Base-by-base conservation (phyloP, 2,329 filamentous ascomycete species). In the Ambrosiella cleistominuta region DNA sequence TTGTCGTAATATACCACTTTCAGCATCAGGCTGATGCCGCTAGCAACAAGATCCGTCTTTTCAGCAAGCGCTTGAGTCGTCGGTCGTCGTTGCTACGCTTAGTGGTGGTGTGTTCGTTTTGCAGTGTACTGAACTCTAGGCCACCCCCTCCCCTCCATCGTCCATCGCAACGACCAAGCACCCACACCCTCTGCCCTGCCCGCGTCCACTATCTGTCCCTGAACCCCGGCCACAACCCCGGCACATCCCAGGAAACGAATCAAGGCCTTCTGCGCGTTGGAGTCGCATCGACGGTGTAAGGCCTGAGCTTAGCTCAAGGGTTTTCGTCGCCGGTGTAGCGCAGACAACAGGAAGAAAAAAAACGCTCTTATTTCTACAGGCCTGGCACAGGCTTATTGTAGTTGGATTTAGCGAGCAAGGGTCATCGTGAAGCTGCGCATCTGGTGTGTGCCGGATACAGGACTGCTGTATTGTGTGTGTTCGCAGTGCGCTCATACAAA, bases 241-340 rank as follows among this genome's bases (percentile, higher is more conserved):
- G 52, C 37, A 19, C 15, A 15, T 11, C 52, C 52, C 52, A 53
- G 45, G 53, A 60, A 60, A 52, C 58, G 58, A 60, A 58, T 58
- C 57, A 58, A 60, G 54, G 55, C 51, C 55, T 50, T 57, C 55
- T 57, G 55, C 47, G 55, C 55, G 44, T 19, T 45, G 57, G 51
- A 56, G 58, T 57, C 27, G 57, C 39, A 60, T 56, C 58, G 47
- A 42, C 39, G 52, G 52, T 39, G 52, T 15, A 58, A 58, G 54
- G 54, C 54, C 58, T 60, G 56, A 56, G 58, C 58, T 59, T 50
- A 37, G 13, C 38, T 39, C 50, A 45, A 54, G 57, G 42, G 51
- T 51, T 39, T 36, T 54, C 37, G 52, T 54, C 37, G 38, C 52
- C 37, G 39, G 52, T 39, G 38, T 42, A 42, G 35, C 11, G 38